A percentile compares a stretch with the other conserved stretches of the same genome.
These are phyloP conservation scores for Aspergillus clavatus DNA, from an alignment of 2,329 filamentous ascomycete genomes.

Conservation along the genomic window DNA sequence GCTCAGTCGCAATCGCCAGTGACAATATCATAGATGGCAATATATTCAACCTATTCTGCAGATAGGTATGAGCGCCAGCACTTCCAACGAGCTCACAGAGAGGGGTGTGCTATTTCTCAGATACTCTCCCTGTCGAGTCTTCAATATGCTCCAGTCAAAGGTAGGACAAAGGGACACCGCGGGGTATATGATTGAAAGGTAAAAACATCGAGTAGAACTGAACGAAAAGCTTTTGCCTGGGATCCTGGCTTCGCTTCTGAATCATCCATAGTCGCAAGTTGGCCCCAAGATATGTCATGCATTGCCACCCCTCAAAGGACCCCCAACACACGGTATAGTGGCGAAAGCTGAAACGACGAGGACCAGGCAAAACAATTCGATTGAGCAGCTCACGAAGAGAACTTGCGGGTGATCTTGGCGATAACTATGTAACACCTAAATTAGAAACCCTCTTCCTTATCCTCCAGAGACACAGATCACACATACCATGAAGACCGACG, in stretches of 20 bases:
- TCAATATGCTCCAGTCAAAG: not conserved
- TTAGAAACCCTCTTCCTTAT: conserved; percentile 5
- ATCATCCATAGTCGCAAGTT: not conserved
- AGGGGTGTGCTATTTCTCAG: not conserved
- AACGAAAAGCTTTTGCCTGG: not conserved
- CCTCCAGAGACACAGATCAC: not conserved
- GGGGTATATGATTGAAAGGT: conserved; percentile 4
- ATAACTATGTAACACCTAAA: conserved; percentile 60
- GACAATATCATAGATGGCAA: not conserved
- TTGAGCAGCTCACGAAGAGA: conserved; percentile 52
- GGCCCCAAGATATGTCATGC: not conserved
- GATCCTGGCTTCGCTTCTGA: not conserved
- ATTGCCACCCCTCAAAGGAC: not conserved
- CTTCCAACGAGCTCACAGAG: not conserved
- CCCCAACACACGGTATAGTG: not conserved
- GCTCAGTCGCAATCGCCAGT: not conserved
- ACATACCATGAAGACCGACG: conserved; percentile 91
- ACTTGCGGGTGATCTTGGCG: conserved; percentile 88
- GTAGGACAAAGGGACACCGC: not conserved
- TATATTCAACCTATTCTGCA: not conserved
- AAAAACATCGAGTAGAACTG: not conserved
- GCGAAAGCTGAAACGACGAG: not conserved
- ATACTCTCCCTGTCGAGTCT: not conserved
- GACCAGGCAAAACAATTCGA: not conserved
- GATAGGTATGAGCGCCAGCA: not conserved